phyloP scores from a whole-genome alignment of 83 land plant species.

The Diphasiastrum complanatum region DNA sequence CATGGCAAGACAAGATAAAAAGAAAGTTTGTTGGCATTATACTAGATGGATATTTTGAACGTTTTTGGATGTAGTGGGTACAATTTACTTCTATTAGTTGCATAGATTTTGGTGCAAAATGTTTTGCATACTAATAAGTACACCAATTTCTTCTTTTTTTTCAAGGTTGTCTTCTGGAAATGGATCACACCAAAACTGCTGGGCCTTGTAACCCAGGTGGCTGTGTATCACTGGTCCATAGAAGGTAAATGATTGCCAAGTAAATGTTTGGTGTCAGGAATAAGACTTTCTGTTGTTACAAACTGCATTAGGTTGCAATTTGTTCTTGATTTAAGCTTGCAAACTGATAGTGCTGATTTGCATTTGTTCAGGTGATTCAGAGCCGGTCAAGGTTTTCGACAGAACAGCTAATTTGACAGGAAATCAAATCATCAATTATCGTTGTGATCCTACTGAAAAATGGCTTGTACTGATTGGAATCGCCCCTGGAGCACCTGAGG shows the following conservation, averaged over 20 bases:
- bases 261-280: not conserved
- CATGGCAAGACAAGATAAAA: too few relatives aligned
- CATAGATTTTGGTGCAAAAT: too few relatives aligned
- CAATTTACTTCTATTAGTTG: too few relatives aligned
- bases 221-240: constrained; percentile 93
- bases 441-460: constrained; percentile 92
- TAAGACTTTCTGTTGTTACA: not conserved
- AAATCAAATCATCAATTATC: constrained; percentile 89
- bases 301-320: too few relatives aligned
- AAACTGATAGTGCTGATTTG: not conserved
- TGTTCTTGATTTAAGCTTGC: too few relatives aligned
- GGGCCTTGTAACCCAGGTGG: constrained; percentile 89
- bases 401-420: constrained; percentile 77
- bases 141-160: not conserved
- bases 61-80: too few relatives aligned
- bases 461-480: constrained; percentile 98
- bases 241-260: constrained; percentile 49
- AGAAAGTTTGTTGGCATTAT: too few relatives aligned
- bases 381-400: constrained; percentile 87
- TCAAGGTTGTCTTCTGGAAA: constrained; percentile 96
- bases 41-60: too few relatives aligned
- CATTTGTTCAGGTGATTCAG: constrained; percentile 61
- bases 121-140: too few relatives aligned
- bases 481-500: constrained; percentile 98
- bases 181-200: constrained; percentile 88